Evolutionary conservation across 305 asterid genomes (phyloP).

Genomic region (Fraxinus velutina): DNA sequence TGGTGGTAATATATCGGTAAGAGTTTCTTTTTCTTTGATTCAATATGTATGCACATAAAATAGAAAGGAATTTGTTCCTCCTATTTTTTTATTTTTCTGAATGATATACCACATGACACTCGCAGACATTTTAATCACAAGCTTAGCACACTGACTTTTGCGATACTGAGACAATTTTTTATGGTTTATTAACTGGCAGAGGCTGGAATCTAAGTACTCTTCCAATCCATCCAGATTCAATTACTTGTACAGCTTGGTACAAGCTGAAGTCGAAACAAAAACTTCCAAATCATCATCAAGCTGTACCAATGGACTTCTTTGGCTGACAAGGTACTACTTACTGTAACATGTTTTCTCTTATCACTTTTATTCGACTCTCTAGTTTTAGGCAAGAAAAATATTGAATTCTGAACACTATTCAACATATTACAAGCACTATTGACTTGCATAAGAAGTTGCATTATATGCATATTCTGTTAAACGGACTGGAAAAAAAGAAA

Average conservation of each 20-base stretch:
- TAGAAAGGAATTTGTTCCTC: neutral
- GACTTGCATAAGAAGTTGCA: neutral
- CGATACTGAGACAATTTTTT: neutral
- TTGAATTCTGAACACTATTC: neutral
- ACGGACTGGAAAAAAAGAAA: neutral
- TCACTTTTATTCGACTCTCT: neutral
- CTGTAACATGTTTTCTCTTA: neutral
- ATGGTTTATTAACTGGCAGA: slow-evolving; percentile 35
- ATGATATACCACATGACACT: neutral
- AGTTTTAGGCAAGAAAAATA: neutral
- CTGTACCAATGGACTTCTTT: slow-evolving; percentile 73
- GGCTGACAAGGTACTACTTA: slow-evolving; percentile 70
- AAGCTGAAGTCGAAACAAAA: slow-evolving; percentile 82
- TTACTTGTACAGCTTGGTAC: slow-evolving; percentile 70
- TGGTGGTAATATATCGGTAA: slow-evolving; percentile 67
- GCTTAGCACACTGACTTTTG: neutral
- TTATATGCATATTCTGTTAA: neutral
- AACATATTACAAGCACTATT: neutral
- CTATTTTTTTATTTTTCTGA: neutral
- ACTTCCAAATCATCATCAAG: slow-evolving; percentile 79
- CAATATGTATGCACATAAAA: neutral
- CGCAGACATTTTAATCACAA: neutral
- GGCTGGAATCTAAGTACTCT: slow-evolving; percentile 66
- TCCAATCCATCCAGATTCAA: slow-evolving; percentile 66
- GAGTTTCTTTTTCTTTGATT: slow-evolving; percentile 6